A percentile compares a stretch with the other conserved stretches of the same genome.
These are phyloP conservation scores for Gastrolobium bilobum DNA, from an alignment of 306 rosid genomes.

Conservation along the genomic window DNA sequence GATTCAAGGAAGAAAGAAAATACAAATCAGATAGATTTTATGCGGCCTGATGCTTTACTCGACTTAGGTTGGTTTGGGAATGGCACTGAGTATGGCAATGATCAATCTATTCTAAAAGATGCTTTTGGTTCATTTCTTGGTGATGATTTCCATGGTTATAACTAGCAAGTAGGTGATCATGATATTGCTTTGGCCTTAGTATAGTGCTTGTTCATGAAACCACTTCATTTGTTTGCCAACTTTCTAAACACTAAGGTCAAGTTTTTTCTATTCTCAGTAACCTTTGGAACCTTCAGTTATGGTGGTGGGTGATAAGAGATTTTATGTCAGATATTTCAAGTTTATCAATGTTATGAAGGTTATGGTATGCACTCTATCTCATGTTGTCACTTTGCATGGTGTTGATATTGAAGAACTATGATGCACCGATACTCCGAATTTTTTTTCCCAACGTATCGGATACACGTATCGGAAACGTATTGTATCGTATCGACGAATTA, in stretches of 20 bases:
- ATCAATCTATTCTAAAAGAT: slow-evolving; percentile 46
- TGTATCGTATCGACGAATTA: too few relatives aligned
- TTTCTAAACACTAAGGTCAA: background rate
- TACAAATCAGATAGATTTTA: slow-evolving; percentile 38
- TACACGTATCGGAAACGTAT: too few relatives aligned
- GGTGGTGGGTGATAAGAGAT: background rate
- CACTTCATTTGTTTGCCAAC: slow-evolving; percentile 54
- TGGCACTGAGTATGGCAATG: slow-evolving; percentile 42
- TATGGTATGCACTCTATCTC: background rate
- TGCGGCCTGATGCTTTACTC: slow-evolving; percentile 65
- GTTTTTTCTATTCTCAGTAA: background rate
- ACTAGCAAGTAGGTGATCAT: slow-evolving; percentile 42
- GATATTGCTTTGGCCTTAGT: slow-evolving; percentile 45
- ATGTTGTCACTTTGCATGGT: slow-evolving; percentile 3
- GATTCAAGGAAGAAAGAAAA: background rate
- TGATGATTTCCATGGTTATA: slow-evolving; percentile 50
- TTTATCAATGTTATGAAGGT: background rate
- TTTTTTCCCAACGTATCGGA: too few relatives aligned
- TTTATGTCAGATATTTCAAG: background rate
- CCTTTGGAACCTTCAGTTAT: slow-evolving; percentile 3
- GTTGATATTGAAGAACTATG: slow-evolving; percentile 8
- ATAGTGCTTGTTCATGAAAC: slow-evolving; percentile 55
- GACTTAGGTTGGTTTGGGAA: slow-evolving; percentile 63
- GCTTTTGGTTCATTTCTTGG: slow-evolving; percentile 55
- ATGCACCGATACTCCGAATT: too few relatives aligned